Base-by-base conservation (phyloP, 306 rosid genomes). In the Cicer arietinum region DNA sequence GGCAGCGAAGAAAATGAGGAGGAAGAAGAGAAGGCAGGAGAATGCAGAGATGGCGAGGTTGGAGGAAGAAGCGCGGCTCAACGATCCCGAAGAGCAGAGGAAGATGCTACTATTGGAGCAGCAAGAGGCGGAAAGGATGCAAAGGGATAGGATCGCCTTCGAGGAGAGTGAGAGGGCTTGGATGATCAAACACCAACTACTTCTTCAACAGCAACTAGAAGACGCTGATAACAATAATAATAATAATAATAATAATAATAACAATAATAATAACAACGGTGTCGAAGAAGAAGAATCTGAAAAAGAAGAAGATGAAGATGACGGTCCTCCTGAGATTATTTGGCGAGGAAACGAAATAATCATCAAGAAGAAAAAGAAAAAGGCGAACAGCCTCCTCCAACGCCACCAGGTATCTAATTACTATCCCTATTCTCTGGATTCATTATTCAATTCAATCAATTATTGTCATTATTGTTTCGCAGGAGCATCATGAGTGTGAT, bases 331-430 rank as follows among this genome's bases (percentile, higher is more conserved):
- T 0, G 88, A 87, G 85, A 84, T 94, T 67, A 89, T 91, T 48
- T 94, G 93, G 96, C 82, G 78, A 82, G 98, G 97, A 78, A 90
- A 94, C 6, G 96, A 90, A 83, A 94, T 94, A 44, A 91, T 77
- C 80, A 69, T 91, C 71, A 87, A 84, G 81, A 94, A 88, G 89
- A 94, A 89, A 16, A 62, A 70, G 64, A 41, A 35, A 7, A 67
- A 20, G 56, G 30, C 7, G n/a, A n/a, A n/a, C 18, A 18, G 18
- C n/a, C 14, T 18, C 35, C 69, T 5, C 9, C 35, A 41, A 12
- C 53, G 40, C 3, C 45, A 16, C 63, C 74, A 3, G 50, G 75
- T 50, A 69, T 35, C 35, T 35, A 18, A 45, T 45, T 6, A 18
- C 4, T 39, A 7, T 61, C 2, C 39, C 1, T 8, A n/a, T 63